Conservation (phyloP, 1,284 basidiomycete genomes). For the Sporisorium scitamineum region DNA sequence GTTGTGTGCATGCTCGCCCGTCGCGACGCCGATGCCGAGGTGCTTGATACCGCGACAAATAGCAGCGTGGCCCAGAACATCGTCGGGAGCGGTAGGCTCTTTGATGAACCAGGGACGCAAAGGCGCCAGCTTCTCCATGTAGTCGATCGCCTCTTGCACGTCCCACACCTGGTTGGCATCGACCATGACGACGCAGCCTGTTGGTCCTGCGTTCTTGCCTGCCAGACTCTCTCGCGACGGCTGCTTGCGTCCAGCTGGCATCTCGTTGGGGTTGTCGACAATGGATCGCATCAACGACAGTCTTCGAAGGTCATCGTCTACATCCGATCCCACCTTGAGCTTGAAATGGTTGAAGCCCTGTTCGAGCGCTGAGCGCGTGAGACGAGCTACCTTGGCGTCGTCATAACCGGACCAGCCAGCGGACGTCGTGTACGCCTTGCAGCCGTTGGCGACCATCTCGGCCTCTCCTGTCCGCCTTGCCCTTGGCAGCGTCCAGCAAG, state of each 20-base stretch:
- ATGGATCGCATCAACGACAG: conserved; percentile 89
- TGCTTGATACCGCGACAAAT: conserved; percentile 84
- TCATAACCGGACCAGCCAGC: conserved; percentile 80
- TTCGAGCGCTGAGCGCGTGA: conserved; percentile 85
- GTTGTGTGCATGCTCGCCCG: conserved; percentile 95
- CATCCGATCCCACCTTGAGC: conserved; percentile 92
- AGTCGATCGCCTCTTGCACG: conserved; percentile 89
- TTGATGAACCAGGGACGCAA: conserved; percentile 91
- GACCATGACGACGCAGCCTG: conserved; percentile 93
- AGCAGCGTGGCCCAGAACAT: conserved; percentile 76
- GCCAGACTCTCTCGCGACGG: conserved; percentile 35
- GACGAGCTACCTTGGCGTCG: conserved; percentile 87
- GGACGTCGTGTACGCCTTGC: conserved; percentile 93
- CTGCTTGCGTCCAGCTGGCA: conserved; percentile 40
- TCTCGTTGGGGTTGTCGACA: conserved; percentile 76
- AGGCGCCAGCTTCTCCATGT: conserved; percentile 82
- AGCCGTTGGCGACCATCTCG: conserved; percentile 72
- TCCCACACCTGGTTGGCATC: conserved; percentile 99
- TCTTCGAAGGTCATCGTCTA: conserved; percentile 84
- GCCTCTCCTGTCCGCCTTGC: conserved; percentile 76
- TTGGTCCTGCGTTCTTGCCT: conserved; percentile 91
- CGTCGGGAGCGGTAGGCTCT: conserved; percentile 51
- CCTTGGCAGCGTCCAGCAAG: conserved; percentile 80
- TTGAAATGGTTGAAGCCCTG: conserved; percentile 73
- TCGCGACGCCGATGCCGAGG: conserved; percentile 89